phyloP scores from a whole-genome alignment of 495 filamentous ascomycete genomes.

The Chlorociboria aeruginascens region DNA sequence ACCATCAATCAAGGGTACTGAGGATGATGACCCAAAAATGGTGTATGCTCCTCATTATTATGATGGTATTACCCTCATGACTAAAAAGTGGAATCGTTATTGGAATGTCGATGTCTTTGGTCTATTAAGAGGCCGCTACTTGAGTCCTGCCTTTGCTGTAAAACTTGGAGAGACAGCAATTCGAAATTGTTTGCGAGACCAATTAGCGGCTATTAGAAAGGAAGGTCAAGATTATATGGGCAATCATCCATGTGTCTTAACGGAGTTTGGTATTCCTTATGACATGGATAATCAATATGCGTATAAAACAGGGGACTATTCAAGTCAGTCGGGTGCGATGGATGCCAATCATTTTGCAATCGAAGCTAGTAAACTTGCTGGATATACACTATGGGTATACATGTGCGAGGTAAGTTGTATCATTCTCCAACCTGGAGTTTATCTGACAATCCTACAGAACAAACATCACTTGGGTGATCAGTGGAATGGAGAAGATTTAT shows the following conservation, averaged over 20 bases:
- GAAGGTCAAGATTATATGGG: constrained; percentile 90
- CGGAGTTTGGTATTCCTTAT: constrained; percentile 94
- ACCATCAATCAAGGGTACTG: constrained; percentile 73
- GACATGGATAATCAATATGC: constrained; percentile 96
- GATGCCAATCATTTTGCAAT: constrained; percentile 94
- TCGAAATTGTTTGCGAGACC: constrained; percentile 84
- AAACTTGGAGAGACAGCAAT: constrained; percentile 93
- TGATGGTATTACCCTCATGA: constrained; percentile 92
- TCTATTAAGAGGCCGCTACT: constrained; percentile 77
- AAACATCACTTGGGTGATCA: constrained; percentile 83
- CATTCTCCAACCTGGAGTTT: not conserved
- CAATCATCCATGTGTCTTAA: constrained; percentile 78
- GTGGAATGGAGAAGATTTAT: constrained; percentile 97
- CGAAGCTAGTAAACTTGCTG: constrained; percentile 68
- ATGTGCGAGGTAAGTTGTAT: constrained; percentile 44
- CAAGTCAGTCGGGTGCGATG: constrained; percentile 86
- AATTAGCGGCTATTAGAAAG: constrained; percentile 74
- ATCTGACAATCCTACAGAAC: constrained; percentile 35
- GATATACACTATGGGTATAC: constrained; percentile 87
- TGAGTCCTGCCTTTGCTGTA: constrained; percentile 77
- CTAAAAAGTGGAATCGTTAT: constrained; percentile 93
- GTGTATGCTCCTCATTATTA: constrained; percentile 94
- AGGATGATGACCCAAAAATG: constrained; percentile 80
- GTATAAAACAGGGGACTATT: constrained; percentile 93
- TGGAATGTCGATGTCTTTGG: constrained; percentile 98